Evolutionary conservation across 345 rosid genomes (phyloP), one percentile per base, ranked within the genome.

Genomic region (Populus simonii): DNA sequence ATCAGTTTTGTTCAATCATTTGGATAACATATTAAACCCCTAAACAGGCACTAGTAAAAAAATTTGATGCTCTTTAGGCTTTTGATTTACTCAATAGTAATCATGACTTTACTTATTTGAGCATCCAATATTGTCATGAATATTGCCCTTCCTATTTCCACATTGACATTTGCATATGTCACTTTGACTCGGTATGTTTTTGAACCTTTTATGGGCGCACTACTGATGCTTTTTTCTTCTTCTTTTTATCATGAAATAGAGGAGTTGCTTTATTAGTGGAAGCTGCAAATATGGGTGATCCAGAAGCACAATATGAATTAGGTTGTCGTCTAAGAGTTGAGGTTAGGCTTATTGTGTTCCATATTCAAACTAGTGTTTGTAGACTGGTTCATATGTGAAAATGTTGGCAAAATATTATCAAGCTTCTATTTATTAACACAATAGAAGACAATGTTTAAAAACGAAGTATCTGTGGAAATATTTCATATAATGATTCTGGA

Each of bases 221-320:
- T 51, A 71, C 11, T 83, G 66, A 69, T 74, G n/a, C 8, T 9
- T 27, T 57, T 31, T 65, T 75, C 68, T 38, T 66, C 3, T 59
- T 11, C 20, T 23, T 13, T 59, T 68, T 70, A 29, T 66, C 22
- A 35, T 81, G 69, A 43, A 63, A 35, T 67, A 93, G 97, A 66
- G 98, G 99, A 80, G 98, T 94, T 84, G 94, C 99, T 72, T 88
- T 95, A 87, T 84, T 95, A 70, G 93, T 92, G 20, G 98, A 95
- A 86, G 94, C 99, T 84, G 97, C 96, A 55, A 88, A 92, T 49
- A 93, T 95, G 98, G 99, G 99, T 55, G 86, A 95, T 88, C 86
- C 96, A 35, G 94, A 95, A 73, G 98, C 96, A 59, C 97, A 91
- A 11, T 95, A 88, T 79, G 96, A 91, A 78, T 80, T 95, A 74